phyloP scores from a whole-genome alignment of 805 yeast species.

The Komagataella phaffii region DNA sequence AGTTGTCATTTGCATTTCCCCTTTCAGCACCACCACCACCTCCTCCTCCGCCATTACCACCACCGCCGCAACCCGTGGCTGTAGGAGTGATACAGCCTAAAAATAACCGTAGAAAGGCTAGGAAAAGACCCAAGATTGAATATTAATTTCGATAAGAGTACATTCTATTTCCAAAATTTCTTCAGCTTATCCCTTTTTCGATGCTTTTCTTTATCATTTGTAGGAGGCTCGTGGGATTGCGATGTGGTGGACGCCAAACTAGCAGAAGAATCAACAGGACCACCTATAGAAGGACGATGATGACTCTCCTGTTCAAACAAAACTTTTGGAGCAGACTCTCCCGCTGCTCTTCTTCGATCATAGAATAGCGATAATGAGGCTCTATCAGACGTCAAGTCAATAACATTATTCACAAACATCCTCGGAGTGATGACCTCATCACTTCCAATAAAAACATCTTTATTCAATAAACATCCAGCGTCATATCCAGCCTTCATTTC shows the following conservation, averaged over 20 bases:
- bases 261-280: neutral
- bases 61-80: neutral
- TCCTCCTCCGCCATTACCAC: neutral
- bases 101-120: neutral
- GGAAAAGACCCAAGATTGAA: neutral
- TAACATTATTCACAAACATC: slow-evolving; percentile 23
- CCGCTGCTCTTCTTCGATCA: slow-evolving; percentile 12
- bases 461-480: slow-evolving; percentile 43
- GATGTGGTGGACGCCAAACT: neutral
- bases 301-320: slow-evolving; percentile 18
- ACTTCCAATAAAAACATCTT: slow-evolving; percentile 72
- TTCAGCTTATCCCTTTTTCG: neutral
- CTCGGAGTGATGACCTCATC: slow-evolving; percentile 55
- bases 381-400: slow-evolving; percentile 21
- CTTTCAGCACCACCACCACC: neutral
- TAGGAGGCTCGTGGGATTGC: neutral
- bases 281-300: neutral
- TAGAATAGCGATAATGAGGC: slow-evolving; percentile 26
- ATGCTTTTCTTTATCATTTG: neutral
- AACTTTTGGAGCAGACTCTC: slow-evolving; percentile 23
- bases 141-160: neutral
- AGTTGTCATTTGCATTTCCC: neutral
- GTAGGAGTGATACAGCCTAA: neutral
- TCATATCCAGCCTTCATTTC: slow-evolving; percentile 72
- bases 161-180: neutral